A percentile compares a stretch with the other conserved stretches of the same genome.
These are phyloP conservation scores for Dioscorea cayenensis DNA, from an alignment of 116 monocot species.

Conservation along the genomic window DNA sequence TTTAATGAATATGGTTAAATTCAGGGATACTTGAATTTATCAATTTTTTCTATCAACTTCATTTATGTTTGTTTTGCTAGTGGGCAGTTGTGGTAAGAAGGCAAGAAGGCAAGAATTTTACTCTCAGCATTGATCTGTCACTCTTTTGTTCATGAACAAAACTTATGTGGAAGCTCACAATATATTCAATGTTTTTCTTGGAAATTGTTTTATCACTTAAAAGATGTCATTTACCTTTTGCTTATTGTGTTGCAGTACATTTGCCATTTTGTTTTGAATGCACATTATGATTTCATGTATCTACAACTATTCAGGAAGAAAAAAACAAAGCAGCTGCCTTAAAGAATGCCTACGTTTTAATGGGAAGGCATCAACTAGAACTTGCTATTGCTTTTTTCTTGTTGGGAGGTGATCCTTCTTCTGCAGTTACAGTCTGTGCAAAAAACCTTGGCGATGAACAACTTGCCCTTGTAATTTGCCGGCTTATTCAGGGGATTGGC, in stretches of 20 bases:
- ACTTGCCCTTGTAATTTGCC: slow-evolving; percentile 94
- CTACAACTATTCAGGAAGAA: slow-evolving; percentile 58
- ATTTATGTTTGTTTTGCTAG: no score
- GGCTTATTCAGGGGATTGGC: slow-evolving; percentile 72
- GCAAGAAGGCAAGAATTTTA: no score
- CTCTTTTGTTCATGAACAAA: no score
- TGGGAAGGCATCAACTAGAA: slow-evolving; percentile 94
- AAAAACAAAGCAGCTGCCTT: slow-evolving; percentile 96
- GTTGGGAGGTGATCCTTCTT: slow-evolving; percentile 78
- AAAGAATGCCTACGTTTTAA: slow-evolving; percentile 98
- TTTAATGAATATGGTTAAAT: no score
- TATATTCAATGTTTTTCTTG: no score
- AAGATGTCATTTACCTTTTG: no score
- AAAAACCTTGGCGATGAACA: slow-evolving; percentile 96
- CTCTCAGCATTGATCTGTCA: no score
- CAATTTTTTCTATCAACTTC: no score
- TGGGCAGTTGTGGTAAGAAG: no score
- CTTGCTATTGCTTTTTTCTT: slow-evolving; percentile 93
- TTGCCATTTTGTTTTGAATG: neutral
- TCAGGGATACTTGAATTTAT: no score
- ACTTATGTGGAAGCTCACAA: no score
- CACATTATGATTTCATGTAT: neutral
- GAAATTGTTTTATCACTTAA: no score
- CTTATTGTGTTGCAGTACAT: neutral
- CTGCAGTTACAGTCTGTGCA: slow-evolving; percentile 88